Base-by-base conservation (phyloP, 257 asterid genomes). In the Gentiana macrophylla region DNA sequence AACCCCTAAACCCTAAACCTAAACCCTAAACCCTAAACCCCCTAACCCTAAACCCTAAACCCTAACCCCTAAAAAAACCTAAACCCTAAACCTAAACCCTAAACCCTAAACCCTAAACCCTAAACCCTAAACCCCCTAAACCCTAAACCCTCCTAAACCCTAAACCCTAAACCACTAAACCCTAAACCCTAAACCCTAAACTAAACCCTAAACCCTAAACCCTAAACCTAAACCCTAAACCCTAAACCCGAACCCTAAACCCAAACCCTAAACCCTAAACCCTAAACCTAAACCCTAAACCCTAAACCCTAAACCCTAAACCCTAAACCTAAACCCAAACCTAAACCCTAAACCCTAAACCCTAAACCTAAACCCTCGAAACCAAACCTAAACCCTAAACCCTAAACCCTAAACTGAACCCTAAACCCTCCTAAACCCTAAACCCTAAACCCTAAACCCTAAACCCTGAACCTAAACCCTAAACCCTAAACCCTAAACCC, bases 401-500 rank as follows among this genome's bases (percentile, higher is more conserved):
- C 70, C 59, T 13, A 49, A 65, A 50, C 55, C 62, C 64, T n/a
- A 13, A 65, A 57, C 51, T n/a, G n/a, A n/a, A n/a, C n/a, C n/a
- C n/a, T n/a, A n/a, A n/a, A n/a, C n/a, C n/a, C n/a, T n/a, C 64
- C 64, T 38, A 50, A 65, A 24, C 64, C 70, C 64, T 35, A 32
- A 65, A 50, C 59, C 65, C 65, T 51, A 49, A 65, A 50, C 58
- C 70, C 59, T 32, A 65, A 65, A 50, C 64, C 59, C 60, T 33
- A 65, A 58, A 55, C 62, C 68, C 62, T 35, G 55, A 57, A 52
- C 70, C 62, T 50, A 65, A 65, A 57, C 70, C 70, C 63, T 57
- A 65, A 65, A 58, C 70, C 70, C 59, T 50, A 65, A 57, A 38
- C 63, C 63, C 52, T 32, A 51, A 50, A 51, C 64, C 46, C 5